A percentile compares a stretch with the other conserved stretches of the same genome.
Conservation (phyloP, 192 early-diverging fungal genomes). For the Dimargaris cristalligena region DNA sequence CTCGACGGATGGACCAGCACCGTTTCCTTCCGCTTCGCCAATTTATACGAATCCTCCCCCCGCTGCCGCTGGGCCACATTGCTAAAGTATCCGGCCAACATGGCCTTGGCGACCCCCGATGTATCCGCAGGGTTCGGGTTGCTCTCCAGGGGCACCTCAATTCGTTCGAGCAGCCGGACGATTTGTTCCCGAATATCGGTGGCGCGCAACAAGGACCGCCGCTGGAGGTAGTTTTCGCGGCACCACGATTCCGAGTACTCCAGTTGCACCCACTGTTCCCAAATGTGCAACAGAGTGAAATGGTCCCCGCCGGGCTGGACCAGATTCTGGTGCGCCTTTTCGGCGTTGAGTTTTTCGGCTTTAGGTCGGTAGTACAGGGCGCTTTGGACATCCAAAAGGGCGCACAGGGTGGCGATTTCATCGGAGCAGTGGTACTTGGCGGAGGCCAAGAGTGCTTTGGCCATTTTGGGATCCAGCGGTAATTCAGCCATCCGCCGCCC, state of each 20-base stretch:
- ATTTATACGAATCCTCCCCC: constrained; percentile 83
- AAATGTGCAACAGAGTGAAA: constrained; percentile 74
- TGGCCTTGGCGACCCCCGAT: constrained; percentile 74
- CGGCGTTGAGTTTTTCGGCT: constrained; percentile 82
- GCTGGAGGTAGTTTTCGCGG: constrained; percentile 92
- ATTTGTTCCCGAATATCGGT: constrained; percentile 91
- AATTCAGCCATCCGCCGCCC: constrained; percentile 98
- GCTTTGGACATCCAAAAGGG: constrained; percentile 78
- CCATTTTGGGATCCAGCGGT: constrained; percentile 89
- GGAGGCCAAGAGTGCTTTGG: constrained; percentile 76
- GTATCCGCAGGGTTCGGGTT: constrained; percentile 76
- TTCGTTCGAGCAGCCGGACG: constrained; percentile 76
- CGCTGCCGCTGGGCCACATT: constrained; percentile 70
- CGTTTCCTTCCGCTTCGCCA: constrained; percentile 76
- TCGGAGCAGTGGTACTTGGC: constrained; percentile 91
- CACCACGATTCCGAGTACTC: constrained; percentile 92
- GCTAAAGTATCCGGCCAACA: constrained; percentile 93
- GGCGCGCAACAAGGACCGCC: constrained; percentile 74
- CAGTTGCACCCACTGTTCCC: constrained; percentile 80
- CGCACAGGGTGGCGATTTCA: constrained; percentile 78
- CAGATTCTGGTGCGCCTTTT: constrained; percentile 80
- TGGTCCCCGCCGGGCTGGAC: constrained; percentile 90
- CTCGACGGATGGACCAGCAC: constrained; percentile 88
- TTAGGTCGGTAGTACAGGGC: constrained; percentile 74
- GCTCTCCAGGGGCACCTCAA: constrained; percentile 67